Evolutionary conservation across 2,329 filamentous ascomycete genomes (phyloP).

Genomic region (Diaporthe sp.): DNA sequence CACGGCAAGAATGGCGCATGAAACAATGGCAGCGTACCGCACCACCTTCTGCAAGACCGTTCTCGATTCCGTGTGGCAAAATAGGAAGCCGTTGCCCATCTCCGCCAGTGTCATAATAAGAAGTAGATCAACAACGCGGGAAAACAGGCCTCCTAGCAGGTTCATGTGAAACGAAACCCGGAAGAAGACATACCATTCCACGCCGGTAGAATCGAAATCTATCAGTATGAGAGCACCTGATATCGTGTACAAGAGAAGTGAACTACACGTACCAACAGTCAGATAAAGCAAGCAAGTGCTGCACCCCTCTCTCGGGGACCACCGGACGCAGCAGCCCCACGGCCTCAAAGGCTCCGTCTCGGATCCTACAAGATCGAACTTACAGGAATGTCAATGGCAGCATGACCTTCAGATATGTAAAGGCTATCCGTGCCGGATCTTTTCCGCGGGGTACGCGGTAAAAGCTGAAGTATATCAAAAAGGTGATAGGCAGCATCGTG

Average conservation of each 20-base stretch:
- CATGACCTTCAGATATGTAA: conserved; percentile 7
- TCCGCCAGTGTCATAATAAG: conserved; percentile 6
- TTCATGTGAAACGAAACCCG: neutral
- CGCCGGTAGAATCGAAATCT: neutral
- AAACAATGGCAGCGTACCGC: neutral
- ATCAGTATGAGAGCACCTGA: neutral
- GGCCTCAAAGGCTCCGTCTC: neutral
- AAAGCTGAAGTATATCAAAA: neutral
- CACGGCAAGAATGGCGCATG: neutral
- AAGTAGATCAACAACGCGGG: neutral
- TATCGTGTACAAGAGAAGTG: neutral
- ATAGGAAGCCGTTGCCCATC: conserved; percentile 11
- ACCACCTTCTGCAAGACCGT: neutral
- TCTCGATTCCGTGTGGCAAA: neutral
- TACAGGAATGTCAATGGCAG: neutral
- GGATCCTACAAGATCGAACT: neutral
- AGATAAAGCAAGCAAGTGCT: neutral
- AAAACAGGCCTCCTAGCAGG: neutral
- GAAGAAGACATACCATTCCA: neutral
- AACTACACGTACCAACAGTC: neutral
- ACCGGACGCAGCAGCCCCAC: neutral
- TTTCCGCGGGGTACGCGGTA: neutral
- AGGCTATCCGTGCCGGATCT: neutral
- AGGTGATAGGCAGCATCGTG: conserved; percentile 8
- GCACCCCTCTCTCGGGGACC: neutral